Base-by-base conservation (phyloP, 2,329 filamentous ascomycete species). In the Ceratocystis huliohia region DNA sequence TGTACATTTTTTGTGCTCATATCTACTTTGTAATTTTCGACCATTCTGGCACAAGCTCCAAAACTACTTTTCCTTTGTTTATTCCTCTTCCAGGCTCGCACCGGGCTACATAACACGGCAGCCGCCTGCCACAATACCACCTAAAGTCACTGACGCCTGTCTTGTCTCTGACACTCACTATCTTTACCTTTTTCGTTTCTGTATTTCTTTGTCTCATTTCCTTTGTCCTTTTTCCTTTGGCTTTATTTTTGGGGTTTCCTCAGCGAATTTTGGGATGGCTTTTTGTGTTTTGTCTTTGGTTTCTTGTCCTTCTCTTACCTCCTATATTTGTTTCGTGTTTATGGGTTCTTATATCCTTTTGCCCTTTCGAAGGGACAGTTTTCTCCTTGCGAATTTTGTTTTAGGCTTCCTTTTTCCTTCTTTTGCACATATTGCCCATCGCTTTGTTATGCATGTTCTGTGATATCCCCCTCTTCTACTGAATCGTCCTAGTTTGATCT, bases 391-490 rank as follows among this genome's bases (percentile, higher is more conserved):
- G 5, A 20, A 28, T 17, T 59, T 66, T 56, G 33, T 65, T 63
- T 33, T 63, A 15, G 61, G 28, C 41, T 28, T 45, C 22, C 37
- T 56, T 56, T 37, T 22, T n/a, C n/a, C 5, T 15, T 20, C 46
- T 45, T 65, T 13, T 66, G 65, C 50, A 65, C 50, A 65, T 61
- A 61, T 61, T 65, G 20, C 22, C 15, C 20, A 46, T 30, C 22
- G 15, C 22, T 61, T 65, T 61, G 41, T 41, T 59, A 46, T 57
- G 53, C 22, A 33, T 57, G 15, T 48, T 65, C 22, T 65, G 53
- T 65, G 64, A 65, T 65, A 65, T 65, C 64, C 64, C 41, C 41
- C 13, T 64, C 63, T 22, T 56, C 44, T 65, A 41, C 63, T 22
- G 46, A 63, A 63, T 33, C 44, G 17, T 46, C 25, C 37, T 61